Conservation (phyloP, 1,284 basidiomycete species). For the Boletus chippewaensis region DNA sequence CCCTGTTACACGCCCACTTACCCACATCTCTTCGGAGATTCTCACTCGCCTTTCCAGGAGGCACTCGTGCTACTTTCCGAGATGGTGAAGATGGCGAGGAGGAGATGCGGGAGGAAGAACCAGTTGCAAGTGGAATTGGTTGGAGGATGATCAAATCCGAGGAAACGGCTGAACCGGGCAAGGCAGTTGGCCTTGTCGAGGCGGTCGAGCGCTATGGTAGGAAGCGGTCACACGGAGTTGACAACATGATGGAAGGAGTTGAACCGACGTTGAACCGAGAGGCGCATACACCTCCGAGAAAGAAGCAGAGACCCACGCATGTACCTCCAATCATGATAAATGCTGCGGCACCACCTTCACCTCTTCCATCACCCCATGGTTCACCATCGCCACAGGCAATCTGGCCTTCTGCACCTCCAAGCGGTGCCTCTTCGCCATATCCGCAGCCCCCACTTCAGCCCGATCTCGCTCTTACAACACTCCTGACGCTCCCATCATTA, state of each 20-base stretch:
- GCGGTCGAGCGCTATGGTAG: constrained; percentile 76
- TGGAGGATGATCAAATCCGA: constrained; percentile 70
- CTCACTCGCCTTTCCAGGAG: constrained; percentile 71
- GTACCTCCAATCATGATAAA: constrained; percentile 52
- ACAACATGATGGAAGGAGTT: constrained; percentile 72
- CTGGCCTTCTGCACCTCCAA: constrained; percentile 72
- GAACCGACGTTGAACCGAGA: constrained; percentile 50
- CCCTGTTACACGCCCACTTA: constrained; percentile 62
- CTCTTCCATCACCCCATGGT: constrained; percentile 73
- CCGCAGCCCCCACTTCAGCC: constrained; percentile 69
- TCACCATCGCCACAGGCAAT: constrained; percentile 67
- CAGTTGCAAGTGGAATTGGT: constrained; percentile 55
- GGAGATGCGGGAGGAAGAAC: constrained; percentile 66
- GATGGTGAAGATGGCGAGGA: constrained; percentile 57
- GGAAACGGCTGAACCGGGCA: constrained; percentile 43
- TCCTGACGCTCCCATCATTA: constrained; percentile 72
- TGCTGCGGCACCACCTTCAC: constrained; percentile 71
- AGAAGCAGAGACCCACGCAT: constrained; percentile 61
- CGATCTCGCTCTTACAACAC: constrained; percentile 67
- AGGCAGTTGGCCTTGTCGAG: constrained; percentile 60
- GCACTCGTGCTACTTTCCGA: constrained; percentile 67
- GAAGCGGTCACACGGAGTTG: constrained; percentile 64
- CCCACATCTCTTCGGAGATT: constrained; percentile 66
- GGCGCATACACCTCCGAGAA: constrained; percentile 56
- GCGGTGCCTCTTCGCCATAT: constrained; percentile 61